Base-by-base conservation (phyloP, 495 filamentous ascomycete species). In the Daldinia loculata region DNA sequence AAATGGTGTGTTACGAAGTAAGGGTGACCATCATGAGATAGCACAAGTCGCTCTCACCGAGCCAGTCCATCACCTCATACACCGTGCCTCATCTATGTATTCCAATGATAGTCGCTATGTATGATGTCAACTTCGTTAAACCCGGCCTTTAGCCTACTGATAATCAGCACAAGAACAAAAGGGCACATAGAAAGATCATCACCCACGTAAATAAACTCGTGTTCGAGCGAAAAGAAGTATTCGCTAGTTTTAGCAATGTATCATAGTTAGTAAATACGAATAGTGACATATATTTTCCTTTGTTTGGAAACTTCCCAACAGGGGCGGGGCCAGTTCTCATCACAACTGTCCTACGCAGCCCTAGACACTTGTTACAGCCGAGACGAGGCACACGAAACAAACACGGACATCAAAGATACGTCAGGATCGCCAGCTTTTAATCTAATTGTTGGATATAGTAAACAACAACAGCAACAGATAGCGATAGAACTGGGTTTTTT, bases 351-450 rank as follows among this genome's bases (percentile, higher is more conserved):
- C 36, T 57, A 43, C 56, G 56, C n/a, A 32, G 43, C 30, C 63
- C 58, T 36, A 60, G 38, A 51, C 48, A 55, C 62, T 48, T 38
- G 60, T 64, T 61, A 59, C 65, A 65, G 51, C 61, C 65, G 65
- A 68, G 29, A 34, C 41, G 60, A 72, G 56, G 60, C 65, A 69
- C 65, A 62, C 69, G 64, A 72, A 72, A 72, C 69, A 72, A 68
- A 72, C 60, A 62, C 24, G 50, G 12, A 32, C 60, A 45, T 53
- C 39, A 50, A 50, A 61, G 56, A 53, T 65, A 72, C 70, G 70
- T 72, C 61, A 68, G 61, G 70, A 72, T 69, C 65, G 51, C 45
- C 61, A n/a, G 22, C 38, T 53, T 48, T 67, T 72, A 67, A 63
- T 72, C 38, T 68, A 67, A 53, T 63, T 43, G 48, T 7, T 45